These are phyloP conservation scores for Prunus padus DNA, from an alignment of 306 rosid species.

Conservation along the genomic window DNA sequence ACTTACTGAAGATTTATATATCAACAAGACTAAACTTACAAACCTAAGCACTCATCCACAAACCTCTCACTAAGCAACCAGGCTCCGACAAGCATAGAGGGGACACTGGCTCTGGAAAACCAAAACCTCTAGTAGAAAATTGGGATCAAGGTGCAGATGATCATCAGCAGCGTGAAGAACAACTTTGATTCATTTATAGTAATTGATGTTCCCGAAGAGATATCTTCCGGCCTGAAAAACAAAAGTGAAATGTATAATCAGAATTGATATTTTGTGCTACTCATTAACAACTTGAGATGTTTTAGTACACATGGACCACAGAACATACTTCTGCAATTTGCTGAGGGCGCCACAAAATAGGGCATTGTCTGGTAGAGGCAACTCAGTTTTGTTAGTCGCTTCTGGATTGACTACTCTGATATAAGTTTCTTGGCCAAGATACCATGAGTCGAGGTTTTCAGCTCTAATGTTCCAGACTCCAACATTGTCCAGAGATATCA, in stretches of 20 bases:
- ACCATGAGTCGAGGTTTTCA: conserved; percentile 93
- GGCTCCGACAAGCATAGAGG: conserved; percentile 22
- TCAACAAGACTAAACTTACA: conserved; percentile 59
- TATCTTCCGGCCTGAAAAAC: conserved; percentile 66
- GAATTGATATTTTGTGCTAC: not conserved
- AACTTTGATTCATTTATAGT: conserved; percentile 34
- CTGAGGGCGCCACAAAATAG: conserved; percentile 76
- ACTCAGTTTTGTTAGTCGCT: conserved; percentile 85
- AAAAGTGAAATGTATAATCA: conserved; percentile 14
- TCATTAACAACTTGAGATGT: not conserved
- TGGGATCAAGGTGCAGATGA: conserved; percentile 32
- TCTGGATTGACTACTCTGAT: conserved; percentile 79
- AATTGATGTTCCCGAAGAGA: conserved; percentile 41
- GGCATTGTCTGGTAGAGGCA: conserved; percentile 78
- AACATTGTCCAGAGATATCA: conserved; percentile 89
- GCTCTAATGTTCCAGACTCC: conserved; percentile 92
- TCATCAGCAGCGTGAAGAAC: conserved; percentile 44
- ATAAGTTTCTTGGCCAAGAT: conserved; percentile 97
- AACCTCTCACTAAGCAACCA: conserved; percentile 43
- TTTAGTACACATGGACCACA: conserved; percentile 2
- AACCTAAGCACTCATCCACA: conserved; percentile 49
- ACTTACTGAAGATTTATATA: conserved; percentile 47
- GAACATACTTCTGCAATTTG: conserved; percentile 69
- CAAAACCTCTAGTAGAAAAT: conserved; percentile 35
- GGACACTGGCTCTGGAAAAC: not conserved